Conservation (phyloP, 805 yeast genomes). For the Myxozyma udenii region DNA sequence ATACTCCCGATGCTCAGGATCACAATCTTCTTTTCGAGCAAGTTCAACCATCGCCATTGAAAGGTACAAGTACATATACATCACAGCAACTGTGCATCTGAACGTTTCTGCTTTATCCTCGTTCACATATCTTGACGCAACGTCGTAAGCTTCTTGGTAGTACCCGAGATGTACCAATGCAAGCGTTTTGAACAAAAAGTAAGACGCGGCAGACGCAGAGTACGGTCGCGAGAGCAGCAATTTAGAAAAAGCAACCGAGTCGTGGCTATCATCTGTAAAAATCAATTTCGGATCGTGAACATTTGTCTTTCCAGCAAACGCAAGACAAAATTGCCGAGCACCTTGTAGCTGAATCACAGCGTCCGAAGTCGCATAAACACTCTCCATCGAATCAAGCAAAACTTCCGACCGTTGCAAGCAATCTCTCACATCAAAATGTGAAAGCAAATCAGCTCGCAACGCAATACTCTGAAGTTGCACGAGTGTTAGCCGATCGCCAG, state of each 20-base stretch:
- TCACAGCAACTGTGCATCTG: slow-evolving; percentile 8
- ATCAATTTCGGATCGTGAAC: slow-evolving; percentile 1
- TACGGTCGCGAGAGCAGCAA: slow-evolving; percentile 2
- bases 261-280: slow-evolving; percentile 22
- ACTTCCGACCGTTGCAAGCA: slow-evolving; percentile 1
- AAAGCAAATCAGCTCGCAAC: slow-evolving; percentile 8
- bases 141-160: slow-evolving; percentile 8
- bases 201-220: slow-evolving; percentile 9
- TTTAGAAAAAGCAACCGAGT: slow-evolving; percentile 13
- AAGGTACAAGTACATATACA: slow-evolving; percentile 8
- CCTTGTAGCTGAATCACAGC: slow-evolving; percentile 9
- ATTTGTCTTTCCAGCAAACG: slow-evolving; percentile 8
- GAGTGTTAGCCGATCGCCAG: slow-evolving; percentile 23
- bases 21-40: not conserved
- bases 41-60: slow-evolving; percentile 13
- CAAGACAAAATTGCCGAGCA: slow-evolving; percentile 8
- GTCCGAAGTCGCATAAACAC: slow-evolving; percentile 11
- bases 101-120: not conserved
- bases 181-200: slow-evolving; percentile 11
- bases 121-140: slow-evolving; percentile 5
- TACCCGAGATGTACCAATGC: slow-evolving; percentile 19
- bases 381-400: slow-evolving; percentile 1
- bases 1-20: slow-evolving; percentile 10
- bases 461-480: slow-evolving; percentile 17
- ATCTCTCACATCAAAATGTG: slow-evolving; percentile 4